phyloP scores from a whole-genome alignment of 495 filamentous ascomycete species.

The Daldinia loculata region DNA sequence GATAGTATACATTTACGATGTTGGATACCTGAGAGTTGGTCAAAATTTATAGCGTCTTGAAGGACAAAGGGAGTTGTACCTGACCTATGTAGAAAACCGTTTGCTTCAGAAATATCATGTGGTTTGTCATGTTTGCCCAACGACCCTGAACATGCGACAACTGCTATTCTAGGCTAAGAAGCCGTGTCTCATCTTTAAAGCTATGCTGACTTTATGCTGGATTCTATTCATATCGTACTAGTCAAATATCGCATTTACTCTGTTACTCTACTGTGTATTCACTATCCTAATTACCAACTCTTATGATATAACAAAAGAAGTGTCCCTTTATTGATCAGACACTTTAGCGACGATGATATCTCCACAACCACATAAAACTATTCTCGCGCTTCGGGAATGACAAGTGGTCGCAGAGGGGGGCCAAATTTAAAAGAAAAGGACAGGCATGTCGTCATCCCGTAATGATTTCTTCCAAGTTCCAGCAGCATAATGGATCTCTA shows the following conservation, averaged over 20 bases:
- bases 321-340: too few relatives aligned
- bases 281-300: too few relatives aligned
- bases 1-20: background rate
- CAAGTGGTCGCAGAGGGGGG: constrained; percentile 14
- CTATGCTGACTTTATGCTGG: background rate
- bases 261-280: too few relatives aligned
- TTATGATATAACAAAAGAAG: too few relatives aligned
- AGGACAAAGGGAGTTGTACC: constrained; percentile 5
- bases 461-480: constrained; percentile 12
- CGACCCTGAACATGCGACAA: constrained; percentile 24
- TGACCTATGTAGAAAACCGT: constrained; percentile 9
- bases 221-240: constrained; percentile 19
- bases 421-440: constrained; percentile 2
- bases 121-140: constrained; percentile 27
- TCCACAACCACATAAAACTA: too few relatives aligned
- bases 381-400: background rate
- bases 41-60: constrained; percentile 1
- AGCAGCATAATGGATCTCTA: constrained; percentile 34
- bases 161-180: background rate
- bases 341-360: background rate
- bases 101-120: constrained; percentile 32
- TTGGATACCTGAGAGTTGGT: background rate
- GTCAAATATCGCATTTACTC: background rate
- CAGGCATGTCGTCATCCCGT: constrained; percentile 34
- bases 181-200: constrained; percentile 21